A percentile compares a stretch with the other conserved stretches of the same genome.
Conservation (phyloP, 2,329 filamentous ascomycete species). For the Trichoderma asperellum region DNA sequence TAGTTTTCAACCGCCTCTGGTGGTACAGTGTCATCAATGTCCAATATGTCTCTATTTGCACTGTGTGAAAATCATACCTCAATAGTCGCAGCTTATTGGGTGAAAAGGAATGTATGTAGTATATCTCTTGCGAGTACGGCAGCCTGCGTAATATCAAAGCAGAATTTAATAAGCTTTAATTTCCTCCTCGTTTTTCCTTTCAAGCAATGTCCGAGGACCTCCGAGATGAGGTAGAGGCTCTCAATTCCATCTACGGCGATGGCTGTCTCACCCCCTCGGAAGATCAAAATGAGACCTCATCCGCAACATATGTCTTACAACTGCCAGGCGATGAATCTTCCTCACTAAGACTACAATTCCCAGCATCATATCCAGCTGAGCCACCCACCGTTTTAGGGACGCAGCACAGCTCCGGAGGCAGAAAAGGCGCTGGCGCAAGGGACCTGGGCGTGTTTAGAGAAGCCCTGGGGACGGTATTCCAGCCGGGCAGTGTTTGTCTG, state of each 20-base stretch:
- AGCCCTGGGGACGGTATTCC: constrained; percentile 69
- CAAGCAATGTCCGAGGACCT: constrained; percentile 61
- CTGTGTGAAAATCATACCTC: constrained; percentile 29
- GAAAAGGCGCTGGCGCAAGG: constrained; percentile 71
- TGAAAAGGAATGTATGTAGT: constrained; percentile 11
- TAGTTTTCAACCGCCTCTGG: background rate
- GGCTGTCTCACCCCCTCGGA: constrained; percentile 58
- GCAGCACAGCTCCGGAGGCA: constrained; percentile 76
- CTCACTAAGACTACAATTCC: constrained; percentile 69
- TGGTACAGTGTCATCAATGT: constrained; percentile 5
- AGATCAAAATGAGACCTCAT: constrained; percentile 32
- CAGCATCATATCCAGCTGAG: constrained; percentile 71
- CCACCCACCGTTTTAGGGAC: constrained; percentile 77
- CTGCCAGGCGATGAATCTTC: constrained; percentile 66
- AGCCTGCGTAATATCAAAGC: background rate
- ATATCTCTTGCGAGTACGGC: background rate
- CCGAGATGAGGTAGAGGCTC: constrained; percentile 74
- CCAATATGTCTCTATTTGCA: background rate
- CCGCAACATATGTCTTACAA: constrained; percentile 59
- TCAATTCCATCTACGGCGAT: constrained; percentile 82
- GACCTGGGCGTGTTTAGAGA: constrained; percentile 71
- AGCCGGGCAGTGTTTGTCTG: constrained; percentile 77
- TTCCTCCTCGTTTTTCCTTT: background rate
- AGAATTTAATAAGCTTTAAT: background rate
- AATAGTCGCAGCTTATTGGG: background rate